phyloP scores from a whole-genome alignment of 2,329 filamentous ascomycete genomes.

The Aspergillus aculeatinus region DNA sequence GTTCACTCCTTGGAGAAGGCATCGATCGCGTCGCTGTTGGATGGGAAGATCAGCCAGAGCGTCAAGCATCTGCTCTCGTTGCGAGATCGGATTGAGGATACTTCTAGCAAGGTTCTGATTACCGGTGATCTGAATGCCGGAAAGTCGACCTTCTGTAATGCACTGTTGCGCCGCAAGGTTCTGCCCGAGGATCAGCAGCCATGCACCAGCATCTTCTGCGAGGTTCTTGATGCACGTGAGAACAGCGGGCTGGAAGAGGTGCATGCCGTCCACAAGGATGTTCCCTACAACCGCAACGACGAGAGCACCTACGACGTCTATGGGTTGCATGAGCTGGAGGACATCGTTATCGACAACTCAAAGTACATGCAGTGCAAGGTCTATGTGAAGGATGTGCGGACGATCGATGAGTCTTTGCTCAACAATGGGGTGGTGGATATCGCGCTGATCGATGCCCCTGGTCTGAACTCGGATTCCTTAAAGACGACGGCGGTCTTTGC shows the following conservation, averaged over 20 bases:
- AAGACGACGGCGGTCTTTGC: constrained; percentile 98
- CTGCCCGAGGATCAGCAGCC: constrained; percentile 96
- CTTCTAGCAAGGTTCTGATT: constrained; percentile 91
- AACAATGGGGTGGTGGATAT: constrained; percentile 99
- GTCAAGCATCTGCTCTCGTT: constrained; percentile 85
- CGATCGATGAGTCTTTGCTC: constrained; percentile 87
- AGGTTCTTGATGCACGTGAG: constrained; percentile 87
- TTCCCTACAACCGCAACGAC: constrained; percentile 79
- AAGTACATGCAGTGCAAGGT: constrained; percentile 94
- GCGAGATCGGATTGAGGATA: constrained; percentile 93
- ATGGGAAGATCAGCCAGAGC: constrained; percentile 91
- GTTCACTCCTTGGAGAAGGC: constrained; percentile 92
- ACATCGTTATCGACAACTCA: constrained; percentile 84
- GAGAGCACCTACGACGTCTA: constrained; percentile 94
- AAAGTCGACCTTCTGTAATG: constrained; percentile 98
- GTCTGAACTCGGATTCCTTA: constrained; percentile 90
- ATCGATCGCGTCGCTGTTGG: constrained; percentile 84
- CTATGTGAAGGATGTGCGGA: constrained; percentile 85
- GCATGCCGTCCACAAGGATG: constrained; percentile 84
- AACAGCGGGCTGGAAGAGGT: constrained; percentile 92
- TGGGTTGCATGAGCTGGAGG: constrained; percentile 72
- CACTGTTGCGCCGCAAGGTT: constrained; percentile 86
- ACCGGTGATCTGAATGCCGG: constrained; percentile 96
- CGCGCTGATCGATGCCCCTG: constrained; percentile 92
- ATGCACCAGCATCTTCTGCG: constrained; percentile 97